Evolutionary conservation across 352 stramenopile genomes (phyloP).

Genomic region (Phytophthora kernoviae): DNA sequence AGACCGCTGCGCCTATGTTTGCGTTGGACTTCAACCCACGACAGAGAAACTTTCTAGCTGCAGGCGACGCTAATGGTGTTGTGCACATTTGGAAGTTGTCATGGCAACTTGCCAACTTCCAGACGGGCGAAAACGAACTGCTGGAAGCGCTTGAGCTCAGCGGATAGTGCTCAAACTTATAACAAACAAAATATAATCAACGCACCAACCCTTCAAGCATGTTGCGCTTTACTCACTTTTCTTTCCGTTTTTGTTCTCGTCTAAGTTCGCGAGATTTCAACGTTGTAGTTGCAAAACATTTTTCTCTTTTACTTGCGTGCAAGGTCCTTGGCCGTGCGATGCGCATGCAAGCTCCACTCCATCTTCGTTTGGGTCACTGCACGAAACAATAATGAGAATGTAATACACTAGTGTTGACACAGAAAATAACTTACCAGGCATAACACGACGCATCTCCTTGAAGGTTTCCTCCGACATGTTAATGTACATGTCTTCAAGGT

Average conservation of each 20-base stretch:
- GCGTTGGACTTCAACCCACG: conserved; percentile 80
- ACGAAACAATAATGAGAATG: neutral
- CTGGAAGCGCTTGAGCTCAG: conserved; percentile 48
- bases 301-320: conserved; percentile 54
- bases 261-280: conserved; percentile 4
- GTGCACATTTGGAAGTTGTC: conserved; percentile 87
- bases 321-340: conserved; percentile 82
- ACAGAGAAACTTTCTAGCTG: conserved; percentile 85
- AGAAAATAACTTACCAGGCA: conserved; percentile 70
- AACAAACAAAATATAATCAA: conserved; percentile 10
- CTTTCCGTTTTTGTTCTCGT: conserved; percentile 10
- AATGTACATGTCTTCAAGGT: conserved; percentile 94
- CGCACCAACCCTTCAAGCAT: neutral
- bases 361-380: conserved; percentile 89
- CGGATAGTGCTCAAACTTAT: conserved; percentile 13
- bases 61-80: conserved; percentile 60
- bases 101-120: conserved; percentile 82
- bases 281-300: neutral
- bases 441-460: conserved; percentile 94
- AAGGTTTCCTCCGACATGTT: conserved; percentile 95
- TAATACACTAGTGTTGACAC: too few species aligned
- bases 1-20: conserved; percentile 49
- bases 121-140: conserved; percentile 64
- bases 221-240: conserved; percentile 19
- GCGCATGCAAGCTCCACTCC: conserved; percentile 86